A percentile compares a stretch with the other conserved stretches of the same genome.
phyloP scores from a whole-genome alignment of 2,329 filamentous ascomycete genomes.

The Chrysoporthe deuterocubensis region DNA sequence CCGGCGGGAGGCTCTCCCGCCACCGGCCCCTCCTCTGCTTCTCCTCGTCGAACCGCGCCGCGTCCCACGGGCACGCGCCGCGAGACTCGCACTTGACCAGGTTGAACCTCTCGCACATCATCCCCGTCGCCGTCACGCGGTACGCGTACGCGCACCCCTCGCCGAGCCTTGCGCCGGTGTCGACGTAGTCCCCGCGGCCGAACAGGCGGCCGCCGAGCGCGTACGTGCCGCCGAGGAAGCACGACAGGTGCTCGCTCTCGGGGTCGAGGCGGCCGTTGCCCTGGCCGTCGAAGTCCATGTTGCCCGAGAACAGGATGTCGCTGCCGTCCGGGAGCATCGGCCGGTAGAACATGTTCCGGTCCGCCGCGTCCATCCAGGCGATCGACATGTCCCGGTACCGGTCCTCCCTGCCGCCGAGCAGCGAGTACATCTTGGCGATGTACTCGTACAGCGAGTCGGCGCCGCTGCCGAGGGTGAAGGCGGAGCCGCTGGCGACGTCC shows the following conservation, averaged over 20 bases:
- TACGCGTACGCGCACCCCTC: slow-evolving; percentile 68
- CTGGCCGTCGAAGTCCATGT: slow-evolving; percentile 32
- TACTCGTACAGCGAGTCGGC: slow-evolving; percentile 55
- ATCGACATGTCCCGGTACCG: slow-evolving; percentile 67
- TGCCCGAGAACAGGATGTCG: slow-evolving; percentile 65
- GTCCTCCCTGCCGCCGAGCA: slow-evolving; percentile 62
- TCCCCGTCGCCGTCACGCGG: slow-evolving; percentile 57
- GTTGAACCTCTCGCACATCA: slow-evolving; percentile 62
- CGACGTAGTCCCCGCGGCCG: slow-evolving; percentile 54
- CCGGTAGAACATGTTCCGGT: slow-evolving; percentile 64
- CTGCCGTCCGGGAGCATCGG: slow-evolving; percentile 63
- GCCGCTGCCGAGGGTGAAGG: slow-evolving; percentile 42
- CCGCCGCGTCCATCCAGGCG: slow-evolving; percentile 61
- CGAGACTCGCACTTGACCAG: slow-evolving; percentile 45
- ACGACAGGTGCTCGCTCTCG: slow-evolving; percentile 62
- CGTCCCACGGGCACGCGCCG: slow-evolving; percentile 49
- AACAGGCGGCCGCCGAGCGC: slow-evolving; percentile 69
- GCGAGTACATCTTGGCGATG: slow-evolving; percentile 50
- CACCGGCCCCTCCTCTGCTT: slow-evolving; percentile 31
- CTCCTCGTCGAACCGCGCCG: slow-evolving; percentile 36
- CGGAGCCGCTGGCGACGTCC: slow-evolving; percentile 41
- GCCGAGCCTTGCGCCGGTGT: slow-evolving; percentile 59
- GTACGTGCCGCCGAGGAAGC: slow-evolving; percentile 74
- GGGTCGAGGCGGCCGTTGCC: slow-evolving; percentile 40
- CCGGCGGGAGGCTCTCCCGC: slow-evolving; percentile 47